A percentile compares a stretch with the other conserved stretches of the same genome.
phyloP scores from a whole-genome alignment of 228 moss, liverwort and hornwort genomes.

The Sphagnum fallax region DNA sequence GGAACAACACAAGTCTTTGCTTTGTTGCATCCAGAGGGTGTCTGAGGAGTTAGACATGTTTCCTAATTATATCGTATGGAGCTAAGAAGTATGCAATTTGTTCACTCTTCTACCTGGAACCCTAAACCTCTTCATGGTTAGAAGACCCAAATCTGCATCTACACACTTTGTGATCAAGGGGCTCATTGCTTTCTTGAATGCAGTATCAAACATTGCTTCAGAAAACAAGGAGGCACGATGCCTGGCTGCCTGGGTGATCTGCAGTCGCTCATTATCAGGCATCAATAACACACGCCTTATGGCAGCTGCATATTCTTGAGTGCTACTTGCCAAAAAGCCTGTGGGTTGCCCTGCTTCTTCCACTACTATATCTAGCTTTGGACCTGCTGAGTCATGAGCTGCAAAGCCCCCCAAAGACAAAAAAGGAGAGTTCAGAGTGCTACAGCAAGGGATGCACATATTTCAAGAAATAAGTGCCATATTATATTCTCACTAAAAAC shows the following conservation, averaged over 20 bases:
- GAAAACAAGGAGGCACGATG: constrained; percentile 72
- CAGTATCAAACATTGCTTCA: constrained; percentile 58
- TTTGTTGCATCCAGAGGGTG: too few species aligned
- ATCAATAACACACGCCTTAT: constrained; percentile 61
- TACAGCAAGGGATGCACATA: not conserved
- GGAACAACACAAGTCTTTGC: too few species aligned
- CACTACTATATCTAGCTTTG: constrained; percentile 77
- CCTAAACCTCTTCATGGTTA: too few species aligned
- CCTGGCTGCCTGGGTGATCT: constrained; percentile 69
- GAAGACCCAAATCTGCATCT: too few species aligned
- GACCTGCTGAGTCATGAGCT: constrained; percentile 91
- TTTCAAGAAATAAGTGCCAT: not conserved
- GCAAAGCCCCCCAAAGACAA: constrained; percentile 6
- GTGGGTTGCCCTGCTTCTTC: constrained; percentile 61
- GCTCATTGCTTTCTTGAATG: constrained; percentile 69
- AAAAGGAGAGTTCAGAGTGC: not conserved
- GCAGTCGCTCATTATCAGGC: constrained; percentile 39
- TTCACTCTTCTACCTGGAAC: too few species aligned
- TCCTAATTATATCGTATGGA: too few species aligned
- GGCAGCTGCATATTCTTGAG: constrained; percentile 64
- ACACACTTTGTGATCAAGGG: constrained; percentile 5
- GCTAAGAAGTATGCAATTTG: too few species aligned
- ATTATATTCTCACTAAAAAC: not conserved
- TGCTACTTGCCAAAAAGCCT: constrained; percentile 65
- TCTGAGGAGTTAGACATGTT: too few species aligned